Percentiles rank a stretch among this genome's conserved stretches.
Evolutionary conservation across 2,329 filamentous ascomycete genomes (phyloP).

Genomic region (Zopfia rhizophila): DNA sequence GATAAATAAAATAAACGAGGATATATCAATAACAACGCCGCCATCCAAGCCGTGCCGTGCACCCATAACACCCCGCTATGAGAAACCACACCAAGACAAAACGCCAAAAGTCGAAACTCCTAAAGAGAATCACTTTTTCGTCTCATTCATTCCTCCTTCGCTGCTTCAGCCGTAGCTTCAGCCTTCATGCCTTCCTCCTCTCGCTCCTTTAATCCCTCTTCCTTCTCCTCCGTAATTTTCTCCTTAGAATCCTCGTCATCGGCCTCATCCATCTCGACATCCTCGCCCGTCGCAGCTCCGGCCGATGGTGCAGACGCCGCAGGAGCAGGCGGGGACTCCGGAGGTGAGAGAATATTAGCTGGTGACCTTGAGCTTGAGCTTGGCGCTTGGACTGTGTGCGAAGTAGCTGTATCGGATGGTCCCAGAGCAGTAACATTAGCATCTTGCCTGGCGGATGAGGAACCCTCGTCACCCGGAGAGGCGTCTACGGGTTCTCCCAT

Average conservation of each 20-base stretch:
- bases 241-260: constrained; percentile 31
- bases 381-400: constrained; percentile 1
- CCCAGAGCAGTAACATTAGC: constrained; percentile 2
- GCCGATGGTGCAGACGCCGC: constrained; percentile 11
- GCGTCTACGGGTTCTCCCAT: constrained; percentile 40
- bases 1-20: too few species aligned
- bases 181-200: constrained; percentile 36
- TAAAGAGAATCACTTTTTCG: too few species aligned
- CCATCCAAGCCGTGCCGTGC: too few species aligned
- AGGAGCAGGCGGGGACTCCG: constrained; percentile 43
- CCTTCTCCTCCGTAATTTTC: constrained; percentile 28
- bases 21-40: too few species aligned
- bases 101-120: too few species aligned
- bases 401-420: constrained; percentile 19
- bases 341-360: constrained; percentile 46
- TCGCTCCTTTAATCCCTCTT: constrained; percentile 41
- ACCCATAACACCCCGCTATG: too few species aligned
- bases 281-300: constrained; percentile 29
- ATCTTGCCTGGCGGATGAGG: too few species aligned
- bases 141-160: constrained; percentile 9
- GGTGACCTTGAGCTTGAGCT: constrained; percentile 40
- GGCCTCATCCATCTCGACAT: constrained; percentile 45
- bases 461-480: constrained; percentile 6
- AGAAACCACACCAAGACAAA: too few species aligned
- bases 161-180: constrained; percentile 29